These are phyloP conservation scores for Hypoxylon perforatum DNA, from an alignment of 495 filamentous ascomycete genomes.

Conservation along the genomic window DNA sequence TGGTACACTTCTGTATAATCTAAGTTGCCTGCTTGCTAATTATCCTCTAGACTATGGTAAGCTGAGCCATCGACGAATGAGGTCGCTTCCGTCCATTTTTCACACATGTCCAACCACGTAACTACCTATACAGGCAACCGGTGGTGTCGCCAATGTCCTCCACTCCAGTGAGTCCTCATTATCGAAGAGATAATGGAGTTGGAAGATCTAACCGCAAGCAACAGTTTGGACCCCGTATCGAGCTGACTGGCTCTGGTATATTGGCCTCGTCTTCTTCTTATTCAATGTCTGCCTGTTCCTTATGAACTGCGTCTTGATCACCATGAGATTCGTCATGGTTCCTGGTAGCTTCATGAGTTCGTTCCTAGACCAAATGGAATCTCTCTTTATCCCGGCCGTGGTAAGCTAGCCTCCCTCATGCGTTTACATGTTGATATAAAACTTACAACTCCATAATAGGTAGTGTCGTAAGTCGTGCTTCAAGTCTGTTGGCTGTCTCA, in stretches of 20 bases:
- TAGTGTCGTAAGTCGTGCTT: slow-evolving; percentile 54
- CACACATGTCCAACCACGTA: slow-evolving; percentile 1
- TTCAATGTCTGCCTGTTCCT: slow-evolving; percentile 79
- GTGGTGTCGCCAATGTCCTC: slow-evolving; percentile 83
- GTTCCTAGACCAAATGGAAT: slow-evolving; percentile 81
- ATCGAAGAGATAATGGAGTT: background rate
- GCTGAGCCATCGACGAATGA: slow-evolving; percentile 14
- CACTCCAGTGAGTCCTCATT: slow-evolving; percentile 65
- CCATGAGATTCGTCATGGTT: slow-evolving; percentile 74
- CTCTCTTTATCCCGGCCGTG: slow-evolving; percentile 79
- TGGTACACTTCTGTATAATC: background rate
- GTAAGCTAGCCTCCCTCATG: slow-evolving; percentile 56
- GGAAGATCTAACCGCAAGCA: background rate
- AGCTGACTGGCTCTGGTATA: slow-evolving; percentile 73
- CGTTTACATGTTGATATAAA: too few relatives aligned
- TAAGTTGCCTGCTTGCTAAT: slow-evolving; percentile 14
- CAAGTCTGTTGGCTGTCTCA: too few relatives aligned
- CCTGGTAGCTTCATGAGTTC: slow-evolving; percentile 78
- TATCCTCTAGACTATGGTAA: slow-evolving; percentile 35
- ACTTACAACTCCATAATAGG: slow-evolving; percentile 42
- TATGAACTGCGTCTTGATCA: slow-evolving; percentile 73
- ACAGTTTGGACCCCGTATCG: slow-evolving; percentile 70
- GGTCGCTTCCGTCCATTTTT: background rate
- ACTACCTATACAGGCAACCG: slow-evolving; percentile 67
- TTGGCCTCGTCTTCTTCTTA: slow-evolving; percentile 80